These are phyloP conservation scores for Penicillium brasilianum DNA, from an alignment of 2,329 filamentous ascomycete species.

Conservation along the genomic window DNA sequence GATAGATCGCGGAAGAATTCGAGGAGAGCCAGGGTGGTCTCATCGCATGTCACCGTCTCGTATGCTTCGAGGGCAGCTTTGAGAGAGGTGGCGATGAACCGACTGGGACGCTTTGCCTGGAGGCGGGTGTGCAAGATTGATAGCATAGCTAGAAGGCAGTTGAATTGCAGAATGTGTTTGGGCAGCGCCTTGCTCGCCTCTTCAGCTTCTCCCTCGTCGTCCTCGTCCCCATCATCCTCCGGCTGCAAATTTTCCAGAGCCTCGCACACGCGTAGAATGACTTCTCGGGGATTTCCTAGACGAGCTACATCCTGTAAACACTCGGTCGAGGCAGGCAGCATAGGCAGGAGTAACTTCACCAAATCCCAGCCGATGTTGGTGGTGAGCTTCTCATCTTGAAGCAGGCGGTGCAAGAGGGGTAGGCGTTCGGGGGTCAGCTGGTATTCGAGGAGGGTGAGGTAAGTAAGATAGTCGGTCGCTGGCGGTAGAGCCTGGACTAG, in stretches of 20 bases:
- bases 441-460: slow-evolving; percentile 68
- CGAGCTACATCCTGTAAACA: slow-evolving; percentile 67
- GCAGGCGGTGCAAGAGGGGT: slow-evolving; percentile 61
- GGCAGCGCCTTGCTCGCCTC: slow-evolving; percentile 19
- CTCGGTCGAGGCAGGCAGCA: slow-evolving; percentile 62
- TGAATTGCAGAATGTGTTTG: slow-evolving; percentile 28
- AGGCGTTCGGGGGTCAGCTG: slow-evolving; percentile 64
- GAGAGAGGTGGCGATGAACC: slow-evolving; percentile 67
- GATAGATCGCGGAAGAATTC: slow-evolving; percentile 63
- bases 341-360: slow-evolving; percentile 64
- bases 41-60: slow-evolving; percentile 59
- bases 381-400: slow-evolving; percentile 66
- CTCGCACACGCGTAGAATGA: slow-evolving; percentile 68
- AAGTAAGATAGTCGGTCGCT: slow-evolving; percentile 68
- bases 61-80: slow-evolving; percentile 66
- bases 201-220: slow-evolving; percentile 34
- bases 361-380: slow-evolving; percentile 71
- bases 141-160: slow-evolving; percentile 53
- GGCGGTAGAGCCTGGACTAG: slow-evolving; percentile 65
- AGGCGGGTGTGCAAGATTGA: slow-evolving; percentile 64
- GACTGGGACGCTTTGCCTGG: slow-evolving; percentile 67
- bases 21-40: slow-evolving; percentile 62
- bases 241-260: slow-evolving; percentile 63
- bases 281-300: slow-evolving; percentile 67
- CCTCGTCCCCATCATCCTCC: slow-evolving; percentile 40